phyloP scores from a whole-genome alignment of 306 rosid genomes.

The Inga leiocalycina region DNA sequence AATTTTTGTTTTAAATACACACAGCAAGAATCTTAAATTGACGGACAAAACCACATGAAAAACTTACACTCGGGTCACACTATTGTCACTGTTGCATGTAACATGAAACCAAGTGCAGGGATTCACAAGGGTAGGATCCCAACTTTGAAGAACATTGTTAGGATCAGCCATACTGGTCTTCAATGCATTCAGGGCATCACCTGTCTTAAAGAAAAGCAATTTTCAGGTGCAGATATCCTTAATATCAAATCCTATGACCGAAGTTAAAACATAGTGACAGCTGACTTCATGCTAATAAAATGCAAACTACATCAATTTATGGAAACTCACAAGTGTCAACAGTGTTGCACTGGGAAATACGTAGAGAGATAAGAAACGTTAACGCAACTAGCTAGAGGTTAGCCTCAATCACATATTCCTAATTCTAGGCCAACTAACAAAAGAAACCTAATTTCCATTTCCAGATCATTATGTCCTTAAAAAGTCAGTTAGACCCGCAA shows the following conservation, averaged over 20 bases:
- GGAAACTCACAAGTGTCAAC: background rate
- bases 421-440: conserved; percentile 21
- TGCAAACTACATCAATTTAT: background rate
- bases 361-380: conserved; percentile 20
- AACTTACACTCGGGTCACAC: conserved; percentile 98
- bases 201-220: conserved; percentile 48
- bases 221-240: conserved; percentile 30
- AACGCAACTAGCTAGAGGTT: conserved; percentile 20
- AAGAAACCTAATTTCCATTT: background rate
- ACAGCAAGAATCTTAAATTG: conserved; percentile 6
- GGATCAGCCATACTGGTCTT: conserved; percentile 80
- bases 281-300: background rate
- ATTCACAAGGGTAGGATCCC: conserved; percentile 93
- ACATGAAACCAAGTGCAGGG: conserved; percentile 99
- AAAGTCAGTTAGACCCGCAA: background rate
- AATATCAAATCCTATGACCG: background rate
- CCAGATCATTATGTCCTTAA: conserved; percentile 27
- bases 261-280: background rate
- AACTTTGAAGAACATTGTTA: conserved; percentile 83
- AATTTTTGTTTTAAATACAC: background rate
- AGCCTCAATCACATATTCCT: conserved; percentile 10
- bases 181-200: conserved; percentile 90
- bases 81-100: conserved; percentile 74
- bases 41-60: conserved; percentile 10
- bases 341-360: conserved; percentile 11